phyloP scores from a whole-genome alignment of 2,329 filamentous ascomycete species.

The Xylariaceae sp. region DNA sequence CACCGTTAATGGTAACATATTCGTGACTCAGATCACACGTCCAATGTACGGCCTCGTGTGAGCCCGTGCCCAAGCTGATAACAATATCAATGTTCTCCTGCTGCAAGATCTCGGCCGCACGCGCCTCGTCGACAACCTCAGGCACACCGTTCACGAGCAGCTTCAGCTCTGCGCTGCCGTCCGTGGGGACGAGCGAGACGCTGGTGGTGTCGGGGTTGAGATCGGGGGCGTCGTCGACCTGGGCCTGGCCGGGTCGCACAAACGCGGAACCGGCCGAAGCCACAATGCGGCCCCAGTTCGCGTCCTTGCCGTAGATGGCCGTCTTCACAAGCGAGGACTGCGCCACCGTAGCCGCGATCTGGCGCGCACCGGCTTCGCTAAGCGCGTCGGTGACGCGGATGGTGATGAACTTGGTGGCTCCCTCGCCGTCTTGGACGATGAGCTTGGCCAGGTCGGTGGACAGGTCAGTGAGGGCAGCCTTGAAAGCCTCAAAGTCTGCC shows the following conservation, averaged over 20 bases:
- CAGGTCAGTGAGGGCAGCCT: slow-evolving; percentile 67
- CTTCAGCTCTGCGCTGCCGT: slow-evolving; percentile 72
- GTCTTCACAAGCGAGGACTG: slow-evolving; percentile 94
- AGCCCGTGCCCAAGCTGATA: slow-evolving; percentile 64
- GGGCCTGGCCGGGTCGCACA: slow-evolving; percentile 51
- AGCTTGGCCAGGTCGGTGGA: slow-evolving; percentile 82
- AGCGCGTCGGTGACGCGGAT: slow-evolving; percentile 74
- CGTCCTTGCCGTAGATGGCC: slow-evolving; percentile 91
- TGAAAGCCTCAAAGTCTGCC: slow-evolving; percentile 65
- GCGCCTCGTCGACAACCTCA: slow-evolving; percentile 68
- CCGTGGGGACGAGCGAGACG: slow-evolving; percentile 72
- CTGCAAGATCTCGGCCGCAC: slow-evolving; percentile 72
- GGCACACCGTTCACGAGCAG: slow-evolving; percentile 75
- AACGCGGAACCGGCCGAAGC: slow-evolving; percentile 77
- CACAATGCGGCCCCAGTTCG: slow-evolving; percentile 96
- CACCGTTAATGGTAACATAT: slow-evolving; percentile 46
- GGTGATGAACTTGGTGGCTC: slow-evolving; percentile 96
- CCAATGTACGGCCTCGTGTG: slow-evolving; percentile 68
- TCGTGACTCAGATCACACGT: slow-evolving; percentile 85
- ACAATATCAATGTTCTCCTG: slow-evolving; percentile 75
- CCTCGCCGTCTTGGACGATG: slow-evolving; percentile 92
- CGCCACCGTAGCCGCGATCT: slow-evolving; percentile 82
- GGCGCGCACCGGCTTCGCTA: slow-evolving; percentile 64
- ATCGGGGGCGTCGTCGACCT: slow-evolving; percentile 53
- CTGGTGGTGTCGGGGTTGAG: slow-evolving; percentile 64